A percentile compares a stretch with the other conserved stretches of the same genome.
These are phyloP conservation scores for Beauveria asiatica DNA, from an alignment of 2,329 filamentous ascomycete genomes.

Conservation along the genomic window DNA sequence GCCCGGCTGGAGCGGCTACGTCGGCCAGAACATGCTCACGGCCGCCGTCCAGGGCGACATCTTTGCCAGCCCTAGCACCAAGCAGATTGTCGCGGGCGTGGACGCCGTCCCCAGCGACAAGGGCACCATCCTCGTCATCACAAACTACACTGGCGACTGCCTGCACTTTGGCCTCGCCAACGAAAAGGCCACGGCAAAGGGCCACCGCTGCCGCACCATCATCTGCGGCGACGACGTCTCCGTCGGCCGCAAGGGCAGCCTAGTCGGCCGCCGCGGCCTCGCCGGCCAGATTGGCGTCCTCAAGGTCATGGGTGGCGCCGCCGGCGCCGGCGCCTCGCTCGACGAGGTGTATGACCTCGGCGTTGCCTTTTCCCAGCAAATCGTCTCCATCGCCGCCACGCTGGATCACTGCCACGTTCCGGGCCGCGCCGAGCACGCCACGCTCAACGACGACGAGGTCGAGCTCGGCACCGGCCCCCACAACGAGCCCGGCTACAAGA, in stretches of 20 bases:
- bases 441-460: slow-evolving; percentile 40
- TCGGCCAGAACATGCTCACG: slow-evolving; percentile 52
- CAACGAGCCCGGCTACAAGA: slow-evolving; percentile 55
- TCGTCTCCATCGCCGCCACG: slow-evolving; percentile 49
- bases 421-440: slow-evolving; percentile 40
- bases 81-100: slow-evolving; percentile 53
- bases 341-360: slow-evolving; percentile 44
- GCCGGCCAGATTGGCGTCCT: slow-evolving; percentile 53
- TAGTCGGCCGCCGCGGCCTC: slow-evolving; percentile 53
- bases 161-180: slow-evolving; percentile 53
- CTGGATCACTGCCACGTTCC: slow-evolving; percentile 54
- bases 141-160: slow-evolving; percentile 58
- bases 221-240: slow-evolving; percentile 59
- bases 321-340: slow-evolving; percentile 37
- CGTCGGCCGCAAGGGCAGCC: slow-evolving; percentile 46
- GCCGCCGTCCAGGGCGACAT: slow-evolving; percentile 54
- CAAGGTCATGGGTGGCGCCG: slow-evolving; percentile 47
- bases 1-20: slow-evolving; percentile 56
- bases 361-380: slow-evolving; percentile 39
- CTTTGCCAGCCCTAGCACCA: slow-evolving; percentile 55
- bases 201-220: slow-evolving; percentile 46
- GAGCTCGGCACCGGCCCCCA: slow-evolving; percentile 61
- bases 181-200: slow-evolving; percentile 47
- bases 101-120: slow-evolving; percentile 43
- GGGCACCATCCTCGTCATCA: slow-evolving; percentile 53